Conservation (phyloP, 352 stramenopile species). For the Phytophthora colocasiae region DNA sequence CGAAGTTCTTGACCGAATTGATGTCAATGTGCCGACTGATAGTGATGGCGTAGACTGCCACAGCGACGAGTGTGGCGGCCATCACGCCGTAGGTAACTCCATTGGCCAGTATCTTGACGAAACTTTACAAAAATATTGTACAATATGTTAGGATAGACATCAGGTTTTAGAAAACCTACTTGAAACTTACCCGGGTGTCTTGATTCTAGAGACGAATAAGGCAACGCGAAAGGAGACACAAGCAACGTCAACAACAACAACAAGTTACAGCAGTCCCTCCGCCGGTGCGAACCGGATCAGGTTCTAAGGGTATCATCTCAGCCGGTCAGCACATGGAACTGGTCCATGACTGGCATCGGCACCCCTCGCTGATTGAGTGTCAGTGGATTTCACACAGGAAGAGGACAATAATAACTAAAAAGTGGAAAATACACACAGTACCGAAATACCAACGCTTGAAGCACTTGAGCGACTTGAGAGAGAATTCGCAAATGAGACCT, state of each 20-base stretch:
- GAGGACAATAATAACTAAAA: background rate
- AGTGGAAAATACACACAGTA: background rate
- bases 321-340: conserved; percentile 55
- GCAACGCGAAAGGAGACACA: conserved; percentile 23
- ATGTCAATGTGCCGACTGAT: conserved; percentile 64
- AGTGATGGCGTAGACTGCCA: conserved; percentile 71
- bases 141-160: background rate
- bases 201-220: conserved; percentile 6
- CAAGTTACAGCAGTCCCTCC: conserved; percentile 61
- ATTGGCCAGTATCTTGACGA: conserved; percentile 49
- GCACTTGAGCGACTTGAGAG: conserved; percentile 4
- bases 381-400: conserved; percentile 31
- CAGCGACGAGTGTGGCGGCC: conserved; percentile 63
- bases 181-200: conserved; percentile 10
- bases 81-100: conserved; percentile 64
- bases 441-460: background rate
- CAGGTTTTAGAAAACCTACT: background rate
- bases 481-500: conserved; percentile 26
- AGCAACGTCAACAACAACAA: conserved; percentile 41
- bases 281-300: conserved; percentile 70
- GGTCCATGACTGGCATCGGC: conserved; percentile 54
- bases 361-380: conserved; percentile 69
- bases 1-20: conserved; percentile 63
- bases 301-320: conserved; percentile 75
- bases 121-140: background rate